A percentile compares a stretch with the other conserved stretches of the same genome.
Conservation (phyloP, 208 protist genomes). For the Acanthamoeba divionensis region DNA sequence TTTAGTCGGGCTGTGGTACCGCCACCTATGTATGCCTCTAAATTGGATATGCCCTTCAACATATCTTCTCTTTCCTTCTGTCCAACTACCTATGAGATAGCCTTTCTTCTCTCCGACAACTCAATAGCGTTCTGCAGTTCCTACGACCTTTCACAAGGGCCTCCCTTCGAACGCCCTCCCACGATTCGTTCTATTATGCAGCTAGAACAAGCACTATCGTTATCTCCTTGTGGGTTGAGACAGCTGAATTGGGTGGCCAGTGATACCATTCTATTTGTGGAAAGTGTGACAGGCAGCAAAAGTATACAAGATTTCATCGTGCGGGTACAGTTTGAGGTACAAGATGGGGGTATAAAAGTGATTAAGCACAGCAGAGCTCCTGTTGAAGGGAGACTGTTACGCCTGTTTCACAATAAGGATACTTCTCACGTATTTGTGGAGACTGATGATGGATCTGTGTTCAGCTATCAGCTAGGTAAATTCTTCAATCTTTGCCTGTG, state of each 20-base stretch:
- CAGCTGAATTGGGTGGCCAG: not conserved
- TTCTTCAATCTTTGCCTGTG: too few species aligned
- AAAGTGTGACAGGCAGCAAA: not conserved
- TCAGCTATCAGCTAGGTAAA: too few species aligned
- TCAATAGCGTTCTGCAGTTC: constrained; percentile 29
- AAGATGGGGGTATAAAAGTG: not conserved
- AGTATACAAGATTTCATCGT: constrained; percentile 2
- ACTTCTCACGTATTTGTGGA: not conserved
- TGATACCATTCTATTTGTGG: not conserved
- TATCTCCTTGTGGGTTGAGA: not conserved
- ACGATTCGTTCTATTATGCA: not conserved
- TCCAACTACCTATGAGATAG: constrained; percentile 7
- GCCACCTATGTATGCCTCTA: constrained; percentile 69
- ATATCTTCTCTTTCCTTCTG: not conserved
- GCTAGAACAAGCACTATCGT: not conserved
- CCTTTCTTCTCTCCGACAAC: not conserved
- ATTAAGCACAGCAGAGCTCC: not conserved
- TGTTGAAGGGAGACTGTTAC: not conserved
- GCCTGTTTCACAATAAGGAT: constrained; percentile 51
- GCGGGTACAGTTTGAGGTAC: not conserved
- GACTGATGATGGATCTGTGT: not conserved
- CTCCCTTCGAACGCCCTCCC: not conserved
- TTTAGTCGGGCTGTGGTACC: constrained; percentile 63
- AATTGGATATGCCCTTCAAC: constrained; percentile 5
- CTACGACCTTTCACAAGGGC: not conserved